Evolutionary conservation across 2,329 filamentous ascomycete genomes (phyloP).

Genomic region (Fusarium anguioides): DNA sequence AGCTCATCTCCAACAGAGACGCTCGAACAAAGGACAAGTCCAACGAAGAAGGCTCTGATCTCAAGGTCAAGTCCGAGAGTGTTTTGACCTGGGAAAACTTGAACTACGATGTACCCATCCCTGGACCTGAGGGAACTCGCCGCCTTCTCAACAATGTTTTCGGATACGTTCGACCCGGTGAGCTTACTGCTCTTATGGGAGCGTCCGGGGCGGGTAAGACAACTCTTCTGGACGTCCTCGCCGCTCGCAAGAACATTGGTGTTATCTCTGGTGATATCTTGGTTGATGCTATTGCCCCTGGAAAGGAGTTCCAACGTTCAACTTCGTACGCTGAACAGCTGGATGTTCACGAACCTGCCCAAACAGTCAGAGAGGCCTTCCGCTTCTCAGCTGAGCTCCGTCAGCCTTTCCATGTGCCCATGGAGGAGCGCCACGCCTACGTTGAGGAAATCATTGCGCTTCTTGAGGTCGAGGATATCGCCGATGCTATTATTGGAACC

Average conservation of each 20-base stretch:
- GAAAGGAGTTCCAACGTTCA: conserved; percentile 69
- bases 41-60: conserved; percentile 59
- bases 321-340: conserved; percentile 73
- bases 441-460: conserved; percentile 71
- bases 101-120: conserved; percentile 77
- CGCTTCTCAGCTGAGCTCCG: conserved; percentile 71
- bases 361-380: conserved; percentile 72
- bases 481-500: conserved; percentile 68
- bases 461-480: conserved; percentile 68
- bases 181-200: conserved; percentile 84
- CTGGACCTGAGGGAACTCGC: conserved; percentile 60
- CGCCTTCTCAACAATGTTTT: conserved; percentile 66
- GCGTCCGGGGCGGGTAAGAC: conserved; percentile 90
- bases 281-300: conserved; percentile 66
- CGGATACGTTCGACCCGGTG: conserved; percentile 81
- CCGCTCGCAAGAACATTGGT: conserved; percentile 69
- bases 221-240: conserved; percentile 82
- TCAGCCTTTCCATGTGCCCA: conserved; percentile 65
- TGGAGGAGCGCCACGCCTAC: conserved; percentile 67
- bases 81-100: conserved; percentile 90
- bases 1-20: conserved; percentile 69
- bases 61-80: conserved; percentile 69
- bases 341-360: conserved; percentile 70
- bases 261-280: conserved; percentile 68
- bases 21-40: conserved; percentile 61